phyloP scores from a whole-genome alignment of 2,329 filamentous ascomycete genomes.

The Stachybotrys chartarum region DNA sequence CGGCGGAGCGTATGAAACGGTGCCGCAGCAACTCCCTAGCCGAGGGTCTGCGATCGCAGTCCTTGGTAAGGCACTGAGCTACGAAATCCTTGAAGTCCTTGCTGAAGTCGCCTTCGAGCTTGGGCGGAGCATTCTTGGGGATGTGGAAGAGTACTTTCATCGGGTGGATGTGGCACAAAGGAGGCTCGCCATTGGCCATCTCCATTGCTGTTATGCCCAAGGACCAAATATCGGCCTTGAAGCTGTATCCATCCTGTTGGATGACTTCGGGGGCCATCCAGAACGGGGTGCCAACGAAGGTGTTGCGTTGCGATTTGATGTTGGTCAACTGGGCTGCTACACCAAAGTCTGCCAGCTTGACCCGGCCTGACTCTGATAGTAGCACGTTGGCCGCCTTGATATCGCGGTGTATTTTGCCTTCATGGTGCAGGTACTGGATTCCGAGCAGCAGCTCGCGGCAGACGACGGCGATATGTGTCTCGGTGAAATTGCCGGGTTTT shows the following conservation, averaged over 20 bases:
- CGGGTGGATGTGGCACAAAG: conserved; percentile 75
- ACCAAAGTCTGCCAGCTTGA: conserved; percentile 95
- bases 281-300: conserved; percentile 94
- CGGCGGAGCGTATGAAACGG: conserved; percentile 79
- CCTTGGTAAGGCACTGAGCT: conserved; percentile 83
- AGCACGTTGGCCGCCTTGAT: conserved; percentile 96
- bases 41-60: conserved; percentile 74
- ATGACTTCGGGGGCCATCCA: conserved; percentile 98
- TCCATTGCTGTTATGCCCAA: conserved; percentile 89
- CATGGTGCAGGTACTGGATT: conserved; percentile 85
- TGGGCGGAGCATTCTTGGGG: conserved; percentile 78
- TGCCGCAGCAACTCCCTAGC: conserved; percentile 85
- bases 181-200: conserved; percentile 82
- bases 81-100: conserved; percentile 94
- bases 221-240: conserved; percentile 92
- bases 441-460: conserved; percentile 86
- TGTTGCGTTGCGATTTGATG: conserved; percentile 95
- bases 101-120: conserved; percentile 79
- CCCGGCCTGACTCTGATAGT: conserved; percentile 82
- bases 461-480: conserved; percentile 88
- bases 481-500: conserved; percentile 82
- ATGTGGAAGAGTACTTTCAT: conserved; percentile 94
- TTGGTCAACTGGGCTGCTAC: conserved; percentile 95
- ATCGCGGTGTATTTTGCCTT: conserved; percentile 93
- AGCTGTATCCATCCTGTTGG: conserved; percentile 74